Evolutionary conservation across 2,329 filamentous ascomycete species (phyloP).

Genomic region (Aspergillus vadensis): DNA sequence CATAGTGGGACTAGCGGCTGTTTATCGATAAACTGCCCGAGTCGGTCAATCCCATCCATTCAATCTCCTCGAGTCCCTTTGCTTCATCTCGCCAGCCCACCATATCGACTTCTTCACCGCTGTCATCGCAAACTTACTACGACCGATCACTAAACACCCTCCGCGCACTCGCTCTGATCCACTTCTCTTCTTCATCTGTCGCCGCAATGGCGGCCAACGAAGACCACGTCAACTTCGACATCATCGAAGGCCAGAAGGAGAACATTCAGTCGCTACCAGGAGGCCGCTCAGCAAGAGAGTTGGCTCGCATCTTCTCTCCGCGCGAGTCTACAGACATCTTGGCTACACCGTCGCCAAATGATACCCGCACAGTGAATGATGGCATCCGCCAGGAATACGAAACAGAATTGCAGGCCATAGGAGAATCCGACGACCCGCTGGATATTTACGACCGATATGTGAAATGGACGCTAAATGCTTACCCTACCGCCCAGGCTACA

Average conservation of each 20-base stretch:
- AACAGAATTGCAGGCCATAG: slow-evolving; percentile 72
- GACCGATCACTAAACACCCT: background rate
- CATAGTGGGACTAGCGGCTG: slow-evolving; percentile 24
- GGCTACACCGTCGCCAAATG: slow-evolving; percentile 66
- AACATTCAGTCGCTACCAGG: slow-evolving; percentile 94
- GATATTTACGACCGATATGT: slow-evolving; percentile 97
- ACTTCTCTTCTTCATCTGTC: slow-evolving; percentile 50
- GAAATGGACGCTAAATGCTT: slow-evolving; percentile 93
- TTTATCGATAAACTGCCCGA: slow-evolving; percentile 39
- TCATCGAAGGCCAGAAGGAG: slow-evolving; percentile 96
- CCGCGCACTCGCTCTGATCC: background rate
- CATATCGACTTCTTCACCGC: background rate
- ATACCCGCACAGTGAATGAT: slow-evolving; percentile 77
- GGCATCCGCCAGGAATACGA: slow-evolving; percentile 82
- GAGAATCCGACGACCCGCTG: slow-evolving; percentile 90
- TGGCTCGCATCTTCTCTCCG: slow-evolving; percentile 70
- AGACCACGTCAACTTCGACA: slow-evolving; percentile 68
- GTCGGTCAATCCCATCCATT: background rate
- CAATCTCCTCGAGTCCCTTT: background rate
- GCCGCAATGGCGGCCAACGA: slow-evolving; percentile 44
- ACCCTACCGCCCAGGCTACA: slow-evolving; percentile 90
- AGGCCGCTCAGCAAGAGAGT: slow-evolving; percentile 83
- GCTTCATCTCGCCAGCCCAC: slow-evolving; percentile 5
- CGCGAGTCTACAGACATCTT: slow-evolving; percentile 53
- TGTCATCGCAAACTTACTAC: background rate